A percentile compares a stretch with the other conserved stretches of the same genome.
These are phyloP conservation scores for Stemphylium lycopersici DNA, from an alignment of 2,329 filamentous ascomycete species.

Conservation along the genomic window DNA sequence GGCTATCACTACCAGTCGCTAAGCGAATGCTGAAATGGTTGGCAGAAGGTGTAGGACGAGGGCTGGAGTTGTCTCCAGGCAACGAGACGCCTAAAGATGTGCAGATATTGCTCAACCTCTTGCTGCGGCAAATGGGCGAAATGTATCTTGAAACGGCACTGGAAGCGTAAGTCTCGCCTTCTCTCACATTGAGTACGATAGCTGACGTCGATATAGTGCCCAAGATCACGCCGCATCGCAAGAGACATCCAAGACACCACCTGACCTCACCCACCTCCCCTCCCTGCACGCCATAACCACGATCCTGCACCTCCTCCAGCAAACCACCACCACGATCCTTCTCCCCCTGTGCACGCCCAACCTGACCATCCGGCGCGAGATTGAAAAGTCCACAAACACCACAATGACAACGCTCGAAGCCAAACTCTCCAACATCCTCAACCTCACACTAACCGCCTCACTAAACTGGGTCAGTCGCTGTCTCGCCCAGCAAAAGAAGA, in stretches of 20 bases:
- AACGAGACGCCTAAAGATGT: slow-evolving; percentile 95
- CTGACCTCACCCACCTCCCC: slow-evolving; percentile 83
- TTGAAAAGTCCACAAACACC: slow-evolving; percentile 79
- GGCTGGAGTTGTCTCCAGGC: slow-evolving; percentile 85
- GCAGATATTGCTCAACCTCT: slow-evolving; percentile 78
- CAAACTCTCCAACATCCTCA: slow-evolving; percentile 76
- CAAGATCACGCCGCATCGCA: slow-evolving; percentile 75
- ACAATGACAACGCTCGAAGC: slow-evolving; percentile 81
- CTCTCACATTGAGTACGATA: neutral
- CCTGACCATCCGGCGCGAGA: slow-evolving; percentile 85
- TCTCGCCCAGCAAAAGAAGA: slow-evolving; percentile 80
- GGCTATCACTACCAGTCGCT: slow-evolving; percentile 81
- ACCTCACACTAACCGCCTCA: slow-evolving; percentile 73
- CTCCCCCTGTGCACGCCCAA: slow-evolving; percentile 88
- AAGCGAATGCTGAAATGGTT: slow-evolving; percentile 99
- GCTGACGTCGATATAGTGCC: slow-evolving; percentile 35
- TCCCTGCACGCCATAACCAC: slow-evolving; percentile 81
- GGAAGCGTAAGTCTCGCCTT: slow-evolving; percentile 56
- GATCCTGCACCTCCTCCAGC: slow-evolving; percentile 90
- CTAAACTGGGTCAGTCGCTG: slow-evolving; percentile 77
- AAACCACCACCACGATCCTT: slow-evolving; percentile 87
- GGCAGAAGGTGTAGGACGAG: slow-evolving; percentile 89
- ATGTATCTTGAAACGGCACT: slow-evolving; percentile 73
- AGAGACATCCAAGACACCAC: slow-evolving; percentile 82
- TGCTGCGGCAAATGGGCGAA: slow-evolving; percentile 87